Evolutionary conservation across 164 flowering plant genomes (phyloP).

Genomic region (Houttuynia cordata): DNA sequence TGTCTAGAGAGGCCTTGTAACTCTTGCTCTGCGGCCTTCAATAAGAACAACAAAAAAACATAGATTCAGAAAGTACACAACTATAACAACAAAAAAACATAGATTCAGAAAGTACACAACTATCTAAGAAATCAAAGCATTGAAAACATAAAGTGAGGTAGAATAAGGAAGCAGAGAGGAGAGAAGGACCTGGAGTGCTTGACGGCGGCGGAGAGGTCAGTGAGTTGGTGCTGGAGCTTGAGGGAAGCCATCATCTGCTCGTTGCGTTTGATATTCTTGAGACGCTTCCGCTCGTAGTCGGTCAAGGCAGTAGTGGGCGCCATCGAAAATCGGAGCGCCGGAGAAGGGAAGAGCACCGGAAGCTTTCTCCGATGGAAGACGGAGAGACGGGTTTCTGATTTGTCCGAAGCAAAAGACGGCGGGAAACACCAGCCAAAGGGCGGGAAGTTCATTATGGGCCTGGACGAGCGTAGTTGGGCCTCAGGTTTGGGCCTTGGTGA

Average conservation of each 20-base stretch:
- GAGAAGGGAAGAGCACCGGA: not conserved
- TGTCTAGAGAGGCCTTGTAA: constrained; percentile 25
- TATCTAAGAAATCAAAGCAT: too few relatives aligned
- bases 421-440: too few relatives aligned
- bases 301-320: constrained; percentile 28
- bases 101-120: too few relatives aligned
- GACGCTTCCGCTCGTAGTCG: constrained; percentile 66
- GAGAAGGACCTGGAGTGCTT: constrained; percentile 3
- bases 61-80: too few relatives aligned
- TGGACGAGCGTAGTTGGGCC: too few relatives aligned
- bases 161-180: not conserved
- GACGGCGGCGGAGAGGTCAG: constrained; percentile 23
- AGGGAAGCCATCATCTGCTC: constrained; percentile 55
- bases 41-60: not conserved
- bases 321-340: constrained; percentile 19
- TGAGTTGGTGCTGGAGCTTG: constrained; percentile 29
- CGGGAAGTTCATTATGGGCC: too few relatives aligned
- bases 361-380: not conserved
- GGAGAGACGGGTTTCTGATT: too few relatives aligned
- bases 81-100: not conserved
- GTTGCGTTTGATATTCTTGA: constrained; percentile 62
- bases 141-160: not conserved
- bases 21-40: constrained; percentile 32
- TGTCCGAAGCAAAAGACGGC: too few relatives aligned
- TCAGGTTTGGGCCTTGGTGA: too few relatives aligned